These are phyloP conservation scores for Phytophthora rubi DNA, from an alignment of 352 stramenopile genomes.

Conservation along the genomic window DNA sequence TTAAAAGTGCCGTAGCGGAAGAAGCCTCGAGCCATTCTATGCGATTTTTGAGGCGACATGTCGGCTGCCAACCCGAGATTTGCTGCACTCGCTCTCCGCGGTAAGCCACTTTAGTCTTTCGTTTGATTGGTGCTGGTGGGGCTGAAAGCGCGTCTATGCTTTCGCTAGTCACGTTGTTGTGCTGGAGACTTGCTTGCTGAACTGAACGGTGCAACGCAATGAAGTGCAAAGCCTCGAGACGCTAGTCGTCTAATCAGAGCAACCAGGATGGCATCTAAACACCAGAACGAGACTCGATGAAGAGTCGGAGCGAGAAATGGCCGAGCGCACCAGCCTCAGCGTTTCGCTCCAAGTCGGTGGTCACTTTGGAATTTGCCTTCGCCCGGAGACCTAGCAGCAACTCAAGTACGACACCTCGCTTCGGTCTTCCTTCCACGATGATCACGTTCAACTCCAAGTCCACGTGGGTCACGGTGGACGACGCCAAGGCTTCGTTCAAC, in stretches of 20 bases:
- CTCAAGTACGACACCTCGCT: conserved; percentile 2
- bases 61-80: conserved; percentile 14
- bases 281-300: conserved; percentile 23
- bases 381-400: conserved; percentile 9
- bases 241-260: conserved; percentile 17
- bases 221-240: conserved; percentile 5
- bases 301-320: conserved; percentile 22
- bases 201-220: conserved; percentile 13
- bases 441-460: conserved; percentile 26
- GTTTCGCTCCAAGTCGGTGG: background rate
- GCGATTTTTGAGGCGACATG: conserved; percentile 8
- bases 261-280: conserved; percentile 22
- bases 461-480: conserved; percentile 26
- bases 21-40: conserved; percentile 3
- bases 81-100: conserved; percentile 23
- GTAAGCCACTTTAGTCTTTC: conserved; percentile 18
- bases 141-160: conserved; percentile 27
- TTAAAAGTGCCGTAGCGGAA: conserved; percentile 4
- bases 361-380: conserved; percentile 29
- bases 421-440: conserved; percentile 1
- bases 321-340: background rate
- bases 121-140: conserved; percentile 10
- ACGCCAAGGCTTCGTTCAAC: conserved; percentile 35
- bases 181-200: conserved; percentile 7
- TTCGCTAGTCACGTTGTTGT: conserved; percentile 32